These are phyloP conservation scores for Boletus vermiculosoides DNA, from an alignment of 768 basidiomycete species.

Conservation along the genomic window DNA sequence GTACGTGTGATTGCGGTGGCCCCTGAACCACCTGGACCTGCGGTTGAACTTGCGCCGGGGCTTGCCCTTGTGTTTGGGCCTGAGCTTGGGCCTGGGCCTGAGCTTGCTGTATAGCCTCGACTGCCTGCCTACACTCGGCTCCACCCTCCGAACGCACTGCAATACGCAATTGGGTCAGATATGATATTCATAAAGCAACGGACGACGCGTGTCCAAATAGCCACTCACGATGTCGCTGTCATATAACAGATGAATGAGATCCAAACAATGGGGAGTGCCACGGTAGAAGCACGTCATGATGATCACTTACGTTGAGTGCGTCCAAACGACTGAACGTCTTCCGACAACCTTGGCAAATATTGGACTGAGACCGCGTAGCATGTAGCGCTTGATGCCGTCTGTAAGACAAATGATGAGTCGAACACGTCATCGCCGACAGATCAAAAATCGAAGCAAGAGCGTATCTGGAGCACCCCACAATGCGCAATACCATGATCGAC, in stretches of 20 bases:
- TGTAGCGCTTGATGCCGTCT: constrained; percentile 92
- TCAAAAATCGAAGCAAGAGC: background rate
- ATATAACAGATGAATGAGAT: constrained; percentile 28
- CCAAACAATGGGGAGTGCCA: constrained; percentile 17
- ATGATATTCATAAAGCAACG: constrained; percentile 24
- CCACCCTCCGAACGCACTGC: constrained; percentile 84
- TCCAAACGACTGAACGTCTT: constrained; percentile 94
- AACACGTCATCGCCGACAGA: background rate
- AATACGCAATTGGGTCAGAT: constrained; percentile 25
- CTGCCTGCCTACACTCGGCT: constrained; percentile 62
- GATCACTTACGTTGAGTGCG: constrained; percentile 81
- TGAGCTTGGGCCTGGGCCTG: constrained; percentile 30
- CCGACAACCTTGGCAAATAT: constrained; percentile 88
- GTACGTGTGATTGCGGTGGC: constrained; percentile 19
- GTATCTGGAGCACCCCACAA: background rate
- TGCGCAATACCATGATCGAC: constrained; percentile 8
- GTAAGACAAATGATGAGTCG: constrained; percentile 13
- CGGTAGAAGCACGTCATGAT: constrained; percentile 31
- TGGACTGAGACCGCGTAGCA: constrained; percentile 75
- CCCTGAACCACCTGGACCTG: constrained; percentile 24
- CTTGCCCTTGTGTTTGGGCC: constrained; percentile 19
- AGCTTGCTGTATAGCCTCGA: constrained; percentile 38
- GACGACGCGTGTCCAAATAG: constrained; percentile 22
- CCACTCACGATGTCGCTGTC: constrained; percentile 74
- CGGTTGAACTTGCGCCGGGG: constrained; percentile 20